phyloP scores from a whole-genome alignment of 2,329 filamentous ascomycete species.

The Colletotrichum eremochloae region DNA sequence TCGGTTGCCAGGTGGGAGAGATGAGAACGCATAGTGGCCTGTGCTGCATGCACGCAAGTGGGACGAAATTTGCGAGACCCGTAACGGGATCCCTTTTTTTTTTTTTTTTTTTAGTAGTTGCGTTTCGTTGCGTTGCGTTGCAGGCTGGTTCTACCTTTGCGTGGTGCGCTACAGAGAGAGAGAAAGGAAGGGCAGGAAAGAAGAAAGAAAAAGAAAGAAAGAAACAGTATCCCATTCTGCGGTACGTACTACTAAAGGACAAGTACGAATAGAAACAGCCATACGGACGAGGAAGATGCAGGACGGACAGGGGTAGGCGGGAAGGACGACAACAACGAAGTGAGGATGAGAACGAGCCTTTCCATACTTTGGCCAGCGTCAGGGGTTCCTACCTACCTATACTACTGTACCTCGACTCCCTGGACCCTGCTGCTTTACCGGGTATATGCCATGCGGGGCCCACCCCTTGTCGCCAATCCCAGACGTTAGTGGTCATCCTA shows the following conservation, averaged over 20 bases:
- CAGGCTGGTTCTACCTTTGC: not conserved
- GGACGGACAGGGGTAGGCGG: not conserved
- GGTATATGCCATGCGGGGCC: slow-evolving; percentile 34
- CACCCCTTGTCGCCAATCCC: slow-evolving; percentile 32
- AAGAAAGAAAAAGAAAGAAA: not conserved
- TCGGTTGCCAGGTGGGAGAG: slow-evolving; percentile 29
- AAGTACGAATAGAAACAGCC: not conserved
- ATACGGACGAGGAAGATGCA: slow-evolving; percentile 2
- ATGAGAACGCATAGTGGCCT: slow-evolving; percentile 26
- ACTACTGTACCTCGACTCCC: not conserved
- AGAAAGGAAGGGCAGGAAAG: not conserved
- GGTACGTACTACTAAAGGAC: slow-evolving; percentile 1
- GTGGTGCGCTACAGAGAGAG: not conserved
- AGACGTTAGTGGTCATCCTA: slow-evolving; percentile 38
- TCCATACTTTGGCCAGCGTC: slow-evolving; percentile 29
- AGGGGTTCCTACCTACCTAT: slow-evolving; percentile 14
- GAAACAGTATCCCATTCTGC: not conserved
- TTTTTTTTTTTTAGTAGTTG: not conserved
- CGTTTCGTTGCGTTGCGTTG: not conserved
- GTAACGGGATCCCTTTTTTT: slow-evolving; percentile 13
- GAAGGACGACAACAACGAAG: not conserved
- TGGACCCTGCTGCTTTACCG: slow-evolving; percentile 38
- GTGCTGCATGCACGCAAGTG: slow-evolving; percentile 39
- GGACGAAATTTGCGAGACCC: slow-evolving; percentile 42
- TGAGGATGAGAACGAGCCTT: slow-evolving; percentile 34